These are phyloP conservation scores for Pichia sp. DNA, from an alignment of 1,139 yeast genomes.

Conservation along the genomic window DNA sequence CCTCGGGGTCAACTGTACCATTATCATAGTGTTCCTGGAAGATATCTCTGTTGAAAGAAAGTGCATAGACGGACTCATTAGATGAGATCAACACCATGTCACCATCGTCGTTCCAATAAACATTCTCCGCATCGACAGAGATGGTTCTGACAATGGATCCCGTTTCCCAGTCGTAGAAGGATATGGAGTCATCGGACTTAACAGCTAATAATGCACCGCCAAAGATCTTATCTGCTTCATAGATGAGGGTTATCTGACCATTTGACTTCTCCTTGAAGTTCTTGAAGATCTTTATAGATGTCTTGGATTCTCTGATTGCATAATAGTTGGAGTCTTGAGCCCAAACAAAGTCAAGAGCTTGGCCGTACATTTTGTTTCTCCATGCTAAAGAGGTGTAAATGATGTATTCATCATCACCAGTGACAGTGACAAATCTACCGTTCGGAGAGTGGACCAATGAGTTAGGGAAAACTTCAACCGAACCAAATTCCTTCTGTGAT, in stretches of 20 bases:
- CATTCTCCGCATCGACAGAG: conserved; percentile 71
- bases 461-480: conserved; percentile 89
- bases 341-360: conserved; percentile 92
- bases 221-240: conserved; percentile 72
- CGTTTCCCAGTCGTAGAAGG: conserved; percentile 91
- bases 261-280: conserved; percentile 76
- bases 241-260: conserved; percentile 57
- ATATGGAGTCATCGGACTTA: conserved; percentile 72
- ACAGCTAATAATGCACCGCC: conserved; percentile 85
- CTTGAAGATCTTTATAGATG: conserved; percentile 64
- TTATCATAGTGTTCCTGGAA: conserved; percentile 58
- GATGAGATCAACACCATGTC: conserved; percentile 77
- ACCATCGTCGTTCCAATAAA: conserved; percentile 92
- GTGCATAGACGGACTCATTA: conserved; percentile 62
- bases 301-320: conserved; percentile 70
- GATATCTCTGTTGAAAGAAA: conserved; percentile 61
- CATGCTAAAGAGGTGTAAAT: conserved; percentile 96
- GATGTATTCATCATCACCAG: conserved; percentile 97
- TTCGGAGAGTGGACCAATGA: conserved; percentile 87
- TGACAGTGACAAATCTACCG: conserved; percentile 94
- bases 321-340: conserved; percentile 81
- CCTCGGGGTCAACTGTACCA: conserved; percentile 63
- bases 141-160: conserved; percentile 81
- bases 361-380: conserved; percentile 93
- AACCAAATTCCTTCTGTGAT: conserved; percentile 82